phyloP scores from a whole-genome alignment of 768 basidiomycete genomes.

The Mycena capillaripes region DNA sequence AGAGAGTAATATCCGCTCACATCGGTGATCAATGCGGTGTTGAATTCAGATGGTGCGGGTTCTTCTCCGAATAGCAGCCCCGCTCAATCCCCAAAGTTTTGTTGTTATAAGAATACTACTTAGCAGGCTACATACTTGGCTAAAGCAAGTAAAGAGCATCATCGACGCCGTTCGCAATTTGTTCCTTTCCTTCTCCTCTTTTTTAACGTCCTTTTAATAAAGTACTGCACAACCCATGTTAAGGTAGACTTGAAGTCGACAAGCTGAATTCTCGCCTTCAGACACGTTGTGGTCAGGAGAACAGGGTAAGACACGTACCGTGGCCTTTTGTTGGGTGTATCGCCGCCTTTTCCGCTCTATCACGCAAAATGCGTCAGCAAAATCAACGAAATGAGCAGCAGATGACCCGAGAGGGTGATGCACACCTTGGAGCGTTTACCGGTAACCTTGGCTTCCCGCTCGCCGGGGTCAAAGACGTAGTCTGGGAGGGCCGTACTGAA shows the following conservation, averaged over 20 bases:
- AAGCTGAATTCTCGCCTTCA: not conserved
- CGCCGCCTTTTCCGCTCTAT: constrained; percentile 12
- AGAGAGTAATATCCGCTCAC: too few relatives aligned
- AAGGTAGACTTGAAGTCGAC: not conserved
- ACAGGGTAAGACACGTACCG: not conserved
- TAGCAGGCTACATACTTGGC: too few relatives aligned
- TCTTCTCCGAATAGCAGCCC: too few relatives aligned
- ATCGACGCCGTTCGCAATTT: not conserved
- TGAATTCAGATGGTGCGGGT: too few relatives aligned
- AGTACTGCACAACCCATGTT: not conserved
- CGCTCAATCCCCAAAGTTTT: too few relatives aligned
- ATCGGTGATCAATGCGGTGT: too few relatives aligned
- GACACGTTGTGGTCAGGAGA: not conserved
- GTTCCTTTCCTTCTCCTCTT: not conserved
- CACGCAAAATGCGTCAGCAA: too few relatives aligned
- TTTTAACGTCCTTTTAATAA: too few relatives aligned
- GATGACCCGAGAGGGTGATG: constrained; percentile 31
- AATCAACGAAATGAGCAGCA: not conserved
- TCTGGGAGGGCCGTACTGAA: constrained; percentile 69
- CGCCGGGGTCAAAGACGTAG: constrained; percentile 72
- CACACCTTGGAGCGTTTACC: constrained; percentile 68
- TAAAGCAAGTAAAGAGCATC: too few relatives aligned
- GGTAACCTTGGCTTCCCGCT: constrained; percentile 64
- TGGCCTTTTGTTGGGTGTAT: constrained; percentile 24
- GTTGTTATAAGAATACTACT: too few relatives aligned